A percentile compares a stretch with the other conserved stretches of the same genome.
Conservation (phyloP, 805 yeast species). For the Kazachstania psychrophila region DNA sequence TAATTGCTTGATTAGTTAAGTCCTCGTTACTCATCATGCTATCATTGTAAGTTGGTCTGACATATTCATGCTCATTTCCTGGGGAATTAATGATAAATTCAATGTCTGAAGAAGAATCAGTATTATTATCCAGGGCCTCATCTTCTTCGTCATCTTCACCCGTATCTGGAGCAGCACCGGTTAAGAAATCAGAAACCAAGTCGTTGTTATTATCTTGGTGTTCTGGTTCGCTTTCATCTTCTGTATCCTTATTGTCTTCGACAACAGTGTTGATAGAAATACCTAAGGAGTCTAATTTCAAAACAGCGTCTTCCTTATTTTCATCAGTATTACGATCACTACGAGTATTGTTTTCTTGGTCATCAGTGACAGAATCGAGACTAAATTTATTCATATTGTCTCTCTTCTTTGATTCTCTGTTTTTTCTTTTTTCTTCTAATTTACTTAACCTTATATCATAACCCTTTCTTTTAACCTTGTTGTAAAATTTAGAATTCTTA, state of each 20-base stretch:
- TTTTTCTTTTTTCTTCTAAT: slow-evolving; percentile 27
- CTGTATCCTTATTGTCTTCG: slow-evolving; percentile 1
- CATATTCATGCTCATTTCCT: not conserved
- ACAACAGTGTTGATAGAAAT: slow-evolving; percentile 4
- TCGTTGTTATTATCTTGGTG: not conserved
- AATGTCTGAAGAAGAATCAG: slow-evolving; percentile 9
- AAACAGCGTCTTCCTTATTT: not conserved
- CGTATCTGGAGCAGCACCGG: not conserved
- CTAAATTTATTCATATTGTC: not conserved
- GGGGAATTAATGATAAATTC: slow-evolving; percentile 18
- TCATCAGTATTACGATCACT: not conserved
- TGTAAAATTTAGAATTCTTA: slow-evolving; percentile 37
- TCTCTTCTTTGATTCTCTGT: slow-evolving; percentile 12
- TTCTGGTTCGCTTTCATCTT: not conserved
- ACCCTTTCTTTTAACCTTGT: slow-evolving; percentile 33
- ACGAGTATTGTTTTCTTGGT: not conserved
- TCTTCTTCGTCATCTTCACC: not conserved
- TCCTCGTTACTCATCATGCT: slow-evolving; percentile 1
- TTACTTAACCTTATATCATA: slow-evolving; percentile 19
- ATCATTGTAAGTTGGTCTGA: not conserved
- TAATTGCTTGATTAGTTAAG: slow-evolving; percentile 1
- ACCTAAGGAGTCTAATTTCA: slow-evolving; percentile 13
- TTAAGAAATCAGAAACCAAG: not conserved
- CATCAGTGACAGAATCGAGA: not conserved
- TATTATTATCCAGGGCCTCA: not conserved